A percentile compares a stretch with the other conserved stretches of the same genome.
These are phyloP conservation scores for Plasmodium malariae DNA, from an alignment of 169 alveolate genomes.

Conservation along the genomic window DNA sequence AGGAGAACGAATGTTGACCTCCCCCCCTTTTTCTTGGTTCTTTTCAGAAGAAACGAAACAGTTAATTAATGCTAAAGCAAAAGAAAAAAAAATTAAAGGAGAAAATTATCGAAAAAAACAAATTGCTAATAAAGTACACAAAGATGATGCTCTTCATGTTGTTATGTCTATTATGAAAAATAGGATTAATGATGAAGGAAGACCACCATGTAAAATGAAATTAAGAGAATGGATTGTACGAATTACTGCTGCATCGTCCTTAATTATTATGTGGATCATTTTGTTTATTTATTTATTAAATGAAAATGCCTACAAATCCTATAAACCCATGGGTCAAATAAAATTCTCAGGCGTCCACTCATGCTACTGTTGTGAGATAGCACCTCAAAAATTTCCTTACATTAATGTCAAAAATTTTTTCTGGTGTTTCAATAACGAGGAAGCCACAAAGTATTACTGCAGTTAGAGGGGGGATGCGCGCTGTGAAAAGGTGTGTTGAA, in stretches of 20 bases:
- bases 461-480: not conserved
- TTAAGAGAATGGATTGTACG: constrained; percentile 83
- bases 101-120: constrained; percentile 76
- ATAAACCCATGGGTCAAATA: constrained; percentile 81
- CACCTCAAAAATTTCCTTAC: constrained; percentile 18
- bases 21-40: constrained; percentile 80
- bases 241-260: constrained; percentile 57
- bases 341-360: constrained; percentile 81
- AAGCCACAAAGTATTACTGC: constrained; percentile 36
- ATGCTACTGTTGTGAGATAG: constrained; percentile 80
- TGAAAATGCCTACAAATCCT: constrained; percentile 77
- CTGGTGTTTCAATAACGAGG: constrained; percentile 59
- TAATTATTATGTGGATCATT: constrained; percentile 59
- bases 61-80: constrained; percentile 60
- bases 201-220: constrained; percentile 82
- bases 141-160: constrained; percentile 59
- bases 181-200: constrained; percentile 78
- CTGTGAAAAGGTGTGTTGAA: too few relatives aligned
- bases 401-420: not conserved
- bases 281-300: constrained; percentile 64
- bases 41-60: constrained; percentile 74
- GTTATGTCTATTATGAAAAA: constrained; percentile 75
- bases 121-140: constrained; percentile 65
- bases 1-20: constrained; percentile 77
- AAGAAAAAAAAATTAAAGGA: constrained; percentile 75